Evolutionary conservation across 2,329 filamentous ascomycete species (phyloP), one percentile per base, ranked within the genome.

Genomic region (Penicillium corylophilum): DNA sequence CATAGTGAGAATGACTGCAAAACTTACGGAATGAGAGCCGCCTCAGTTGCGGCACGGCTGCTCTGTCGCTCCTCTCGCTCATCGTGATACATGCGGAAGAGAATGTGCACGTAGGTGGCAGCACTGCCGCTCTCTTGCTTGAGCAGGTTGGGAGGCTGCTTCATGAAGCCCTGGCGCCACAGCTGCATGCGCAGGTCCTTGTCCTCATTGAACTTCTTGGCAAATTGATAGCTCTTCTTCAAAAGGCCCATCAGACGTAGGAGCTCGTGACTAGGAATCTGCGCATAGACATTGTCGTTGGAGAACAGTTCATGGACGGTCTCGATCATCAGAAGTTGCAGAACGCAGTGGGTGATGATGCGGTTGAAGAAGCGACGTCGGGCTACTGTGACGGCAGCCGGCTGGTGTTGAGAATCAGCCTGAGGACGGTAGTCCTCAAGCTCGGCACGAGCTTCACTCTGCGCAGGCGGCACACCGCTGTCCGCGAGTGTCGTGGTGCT

Each of bases 161-260:
- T 96, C 94, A 99, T 99, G 79, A 99, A 99, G 0, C 95, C 94
- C 71, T 99, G 94, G 45, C 91, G 82, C 90, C 95, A 99, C 16
- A 99, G 80, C 16, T 90, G 85, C 81, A 95, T 95, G 41, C 94
- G 86, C 33, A 99, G 79, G 61, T 97, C 94, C 73, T 96, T 95
- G 74, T 99, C 92, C 57, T 91, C 90, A 71, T 99, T 99, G 80
- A 99, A 99, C 63, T 88, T 89, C 66, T 95, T 92, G 40, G 95
- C 94, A 63, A 99, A 99, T 53, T 95, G 85, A 74, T 96, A 99
- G 24, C 88, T 94, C 69, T 95, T 94, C 75, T 99, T 99, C 26
- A 99, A 80, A 1, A 99, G 81, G 1, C 83, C 84, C 95, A 99
- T 99, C 13, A 99, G 80, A 2, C 92, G 86, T 18, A 99, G 80